Evolutionary conservation across 1,284 basidiomycete species (phyloP).

Genomic region (Austroboletus novae-zelandiae): DNA sequence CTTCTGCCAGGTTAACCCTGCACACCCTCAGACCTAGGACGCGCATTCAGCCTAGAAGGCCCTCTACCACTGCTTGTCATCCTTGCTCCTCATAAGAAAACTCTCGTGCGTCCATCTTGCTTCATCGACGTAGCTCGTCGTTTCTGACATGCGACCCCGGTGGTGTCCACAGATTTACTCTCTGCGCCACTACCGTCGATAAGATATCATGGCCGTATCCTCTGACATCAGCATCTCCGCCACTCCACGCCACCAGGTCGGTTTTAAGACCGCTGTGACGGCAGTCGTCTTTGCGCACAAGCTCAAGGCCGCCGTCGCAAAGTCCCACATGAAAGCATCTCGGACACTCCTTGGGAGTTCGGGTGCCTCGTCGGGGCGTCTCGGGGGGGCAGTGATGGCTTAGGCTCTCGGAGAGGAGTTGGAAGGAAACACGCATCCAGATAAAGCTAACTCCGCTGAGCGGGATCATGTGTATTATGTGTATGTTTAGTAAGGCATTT

Average conservation of each 20-base stretch:
- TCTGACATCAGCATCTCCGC: neutral
- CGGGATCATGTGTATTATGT: neutral
- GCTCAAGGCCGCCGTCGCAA: slow-evolving; percentile 23
- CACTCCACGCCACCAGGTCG: slow-evolving; percentile 1
- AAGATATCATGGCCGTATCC: slow-evolving; percentile 4
- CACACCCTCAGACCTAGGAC: neutral
- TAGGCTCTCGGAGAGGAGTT: neutral
- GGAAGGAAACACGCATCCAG: neutral
- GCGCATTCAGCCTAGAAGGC: neutral
- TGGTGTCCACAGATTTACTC: neutral
- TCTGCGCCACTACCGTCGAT: neutral
- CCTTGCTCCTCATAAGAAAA: neutral
- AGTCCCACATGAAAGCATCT: slow-evolving; percentile 2
- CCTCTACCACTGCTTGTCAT: neutral
- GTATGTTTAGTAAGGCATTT: neutral
- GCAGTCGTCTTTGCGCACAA: slow-evolving; percentile 23
- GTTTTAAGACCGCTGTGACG: slow-evolving; percentile 25
- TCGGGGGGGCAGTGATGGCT: too few species aligned
- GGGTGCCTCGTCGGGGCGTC: slow-evolving; percentile 1
- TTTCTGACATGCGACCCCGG: slow-evolving; percentile 2
- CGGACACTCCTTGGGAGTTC: neutral
- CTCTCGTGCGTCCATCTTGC: neutral
- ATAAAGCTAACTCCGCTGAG: neutral
- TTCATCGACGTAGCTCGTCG: neutral
- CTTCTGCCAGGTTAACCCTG: neutral